These are phyloP conservation scores for Magnusiomyces paraingens DNA, from an alignment of 1,139 yeast genomes.

Conservation along the genomic window DNA sequence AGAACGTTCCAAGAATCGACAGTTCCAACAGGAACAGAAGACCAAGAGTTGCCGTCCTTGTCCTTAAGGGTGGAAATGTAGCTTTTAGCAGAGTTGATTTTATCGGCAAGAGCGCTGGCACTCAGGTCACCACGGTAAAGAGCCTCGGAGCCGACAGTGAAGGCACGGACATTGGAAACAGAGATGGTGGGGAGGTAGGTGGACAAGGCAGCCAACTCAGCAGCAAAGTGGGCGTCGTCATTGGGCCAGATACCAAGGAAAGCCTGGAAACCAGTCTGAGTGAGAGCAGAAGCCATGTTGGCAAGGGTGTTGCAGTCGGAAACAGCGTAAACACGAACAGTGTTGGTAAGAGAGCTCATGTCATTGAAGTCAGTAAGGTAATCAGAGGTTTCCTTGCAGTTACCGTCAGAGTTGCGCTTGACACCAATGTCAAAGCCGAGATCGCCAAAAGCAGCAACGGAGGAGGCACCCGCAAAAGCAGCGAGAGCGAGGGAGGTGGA, in stretches of 20 bases:
- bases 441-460: constrained; percentile 11
- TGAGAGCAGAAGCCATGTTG: constrained; percentile 81
- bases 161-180: constrained; percentile 57
- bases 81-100: constrained; percentile 48
- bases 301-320: constrained; percentile 84
- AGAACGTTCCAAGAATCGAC: constrained; percentile 94
- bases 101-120: constrained; percentile 54
- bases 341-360: constrained; percentile 50
- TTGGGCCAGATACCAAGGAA: constrained; percentile 89
- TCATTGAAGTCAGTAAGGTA: constrained; percentile 56
- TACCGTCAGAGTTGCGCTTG: constrained; percentile 44
- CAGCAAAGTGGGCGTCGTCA: constrained; percentile 63
- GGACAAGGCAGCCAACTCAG: constrained; percentile 62
- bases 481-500: constrained; percentile 3
- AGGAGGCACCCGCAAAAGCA: constrained; percentile 4
- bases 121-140: constrained; percentile 78
- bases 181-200: constrained; percentile 67
- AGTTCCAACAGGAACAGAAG: constrained; percentile 72
- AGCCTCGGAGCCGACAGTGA: constrained; percentile 90
- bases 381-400: constrained; percentile 53
- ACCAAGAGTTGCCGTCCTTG: constrained; percentile 72
- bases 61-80: constrained; percentile 57
- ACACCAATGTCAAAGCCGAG: constrained; percentile 80
- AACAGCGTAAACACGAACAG: constrained; percentile 76
- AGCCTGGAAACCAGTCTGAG: constrained; percentile 61